Percentiles rank a stretch among this genome's conserved stretches.
These are phyloP conservation scores for Xylariaceae sp. DNA, from an alignment of 2,329 filamentous ascomycete species.

Conservation along the genomic window DNA sequence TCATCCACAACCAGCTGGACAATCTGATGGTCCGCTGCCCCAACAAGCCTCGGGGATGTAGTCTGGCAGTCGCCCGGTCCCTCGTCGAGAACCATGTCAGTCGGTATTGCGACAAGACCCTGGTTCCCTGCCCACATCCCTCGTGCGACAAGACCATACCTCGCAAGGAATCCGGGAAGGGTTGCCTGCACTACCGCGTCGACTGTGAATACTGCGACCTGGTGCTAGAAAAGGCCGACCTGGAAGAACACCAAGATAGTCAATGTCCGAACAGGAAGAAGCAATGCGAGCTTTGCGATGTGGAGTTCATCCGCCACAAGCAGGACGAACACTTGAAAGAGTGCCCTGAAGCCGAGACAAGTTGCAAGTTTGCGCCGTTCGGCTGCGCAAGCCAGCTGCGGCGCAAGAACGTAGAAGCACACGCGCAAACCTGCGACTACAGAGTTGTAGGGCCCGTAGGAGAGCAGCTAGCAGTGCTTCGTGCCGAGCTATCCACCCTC, in stretches of 20 bases:
- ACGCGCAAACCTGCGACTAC: constrained; percentile 43
- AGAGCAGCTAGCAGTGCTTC: constrained; percentile 38
- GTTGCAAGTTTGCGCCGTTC: constrained; percentile 41
- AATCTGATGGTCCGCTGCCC: constrained; percentile 52
- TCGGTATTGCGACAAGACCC: constrained; percentile 47
- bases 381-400: constrained; percentile 37
- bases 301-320: constrained; percentile 34
- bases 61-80: constrained; percentile 42
- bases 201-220: constrained; percentile 48
- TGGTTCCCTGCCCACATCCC: constrained; percentile 47
- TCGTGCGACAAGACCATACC: constrained; percentile 44
- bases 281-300: constrained; percentile 42
- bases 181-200: constrained; percentile 47
- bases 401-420: constrained; percentile 34
- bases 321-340: constrained; percentile 41
- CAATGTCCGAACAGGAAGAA: constrained; percentile 40
- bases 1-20: constrained; percentile 55
- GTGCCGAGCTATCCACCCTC: constrained; percentile 38
- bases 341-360: constrained; percentile 33
- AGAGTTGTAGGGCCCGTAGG: constrained; percentile 44
- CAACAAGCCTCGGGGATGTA: constrained; percentile 43
- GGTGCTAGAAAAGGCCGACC: constrained; percentile 38
- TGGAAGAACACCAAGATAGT: constrained; percentile 35
- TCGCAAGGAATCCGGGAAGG: constrained; percentile 41
- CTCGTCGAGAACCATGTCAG: constrained; percentile 49